Evolutionary conservation across 2,329 filamentous ascomycete species (phyloP), one percentile per base, ranked within the genome.

Genomic region (Aspergillus eucalypticola): DNA sequence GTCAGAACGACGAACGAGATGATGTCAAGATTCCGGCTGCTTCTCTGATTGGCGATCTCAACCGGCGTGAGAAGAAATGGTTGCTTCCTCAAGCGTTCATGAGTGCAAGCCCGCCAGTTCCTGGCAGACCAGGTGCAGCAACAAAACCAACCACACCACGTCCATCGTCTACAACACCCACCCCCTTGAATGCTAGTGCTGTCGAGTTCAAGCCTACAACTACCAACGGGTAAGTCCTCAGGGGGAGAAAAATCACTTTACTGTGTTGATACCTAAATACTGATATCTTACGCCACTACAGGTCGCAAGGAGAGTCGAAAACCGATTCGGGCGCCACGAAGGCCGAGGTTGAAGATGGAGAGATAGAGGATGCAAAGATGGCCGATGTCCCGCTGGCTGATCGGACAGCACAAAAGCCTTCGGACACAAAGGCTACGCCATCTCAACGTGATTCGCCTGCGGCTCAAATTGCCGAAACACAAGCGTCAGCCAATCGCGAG

Each of bases 11-110:
- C 56, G 75, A 78, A 49, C 73, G 80, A 65, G 79, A 81, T 60
- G 80, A 82, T 66, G 75, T 82, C 41, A 81, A 82, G 66, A 80
- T 80, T 29, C 76, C 80, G 8, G 79, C 80, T 11, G 78, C 78
- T n/a, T 81, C 80, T 5, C 67, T 82, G 19, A 79, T 82, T 55
- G 80, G 79, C 52, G 78, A 80, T 60, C 71, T 82, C 29, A 81
- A 79, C 61, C 73, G 77, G 52, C 75, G 80, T 32, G 79, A 82
- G 64, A 81, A 81, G 69, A 73, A 77, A 56, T 82, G 80, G 80
- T 72, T 82, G 62, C 71, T 80, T 39, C 79, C 79, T 7, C 78
- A 81, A 59, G 76, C 76, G 3, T 82, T 82, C 65, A 76, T 76
- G 65, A 69, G 78, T 49, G 71, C 71, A 53, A 69, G 66, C 66